Base-by-base conservation (phyloP, 352 stramenopile species). In the Blastocystis sp. region DNA sequence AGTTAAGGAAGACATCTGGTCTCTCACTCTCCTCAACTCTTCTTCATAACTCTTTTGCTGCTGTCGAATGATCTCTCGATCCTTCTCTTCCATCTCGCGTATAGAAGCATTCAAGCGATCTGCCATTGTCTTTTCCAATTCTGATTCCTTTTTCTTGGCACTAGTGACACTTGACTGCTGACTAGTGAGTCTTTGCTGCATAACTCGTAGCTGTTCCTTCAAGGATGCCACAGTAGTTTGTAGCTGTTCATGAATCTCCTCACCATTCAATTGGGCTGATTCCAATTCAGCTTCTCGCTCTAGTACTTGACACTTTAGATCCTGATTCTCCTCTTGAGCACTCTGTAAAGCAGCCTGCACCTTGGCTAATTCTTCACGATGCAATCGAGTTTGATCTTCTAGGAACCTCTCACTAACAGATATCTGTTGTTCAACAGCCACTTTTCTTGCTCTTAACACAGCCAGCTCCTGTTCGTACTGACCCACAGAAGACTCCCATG, bases 1-100 rank as follows among this genome's bases (percentile, higher is more conserved):
- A 17, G 58, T 79, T 56, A 89, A 51, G n/a, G 30, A 40, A 1
- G 24, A 42, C 22, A 89, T 42, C 56, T 89, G 78, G 13, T 89
- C 66, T n/a, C 78, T 48, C 19, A 89, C 22, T 17, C 56, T 54
- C n/a, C 44, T 24, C 66, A 89, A 40, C 27, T 89, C 78, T 42
- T 89, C 78, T 35, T 89, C 78, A 30, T 79, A 89, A 19, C 42
- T 53, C 57, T 76, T 78, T 51, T 89, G 78, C 66, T 89, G 78
- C 66, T 89, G 78, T 37, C 78, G 78, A 48, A 89, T 89, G 53
- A 89, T 89, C 27, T 89, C 78, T 53, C 64, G 58, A 53, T 89
- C 78, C 27, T 89, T 89, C 66, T 89, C 42, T 40, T 89, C 78
- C 60, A 89, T 89, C 54, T 78, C 60, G 1, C n/a, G 35, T 24